Percentiles rank a stretch among this genome's conserved stretches.
Conservation (phyloP, 257 asterid species). For the Euphrasia confusa region DNA sequence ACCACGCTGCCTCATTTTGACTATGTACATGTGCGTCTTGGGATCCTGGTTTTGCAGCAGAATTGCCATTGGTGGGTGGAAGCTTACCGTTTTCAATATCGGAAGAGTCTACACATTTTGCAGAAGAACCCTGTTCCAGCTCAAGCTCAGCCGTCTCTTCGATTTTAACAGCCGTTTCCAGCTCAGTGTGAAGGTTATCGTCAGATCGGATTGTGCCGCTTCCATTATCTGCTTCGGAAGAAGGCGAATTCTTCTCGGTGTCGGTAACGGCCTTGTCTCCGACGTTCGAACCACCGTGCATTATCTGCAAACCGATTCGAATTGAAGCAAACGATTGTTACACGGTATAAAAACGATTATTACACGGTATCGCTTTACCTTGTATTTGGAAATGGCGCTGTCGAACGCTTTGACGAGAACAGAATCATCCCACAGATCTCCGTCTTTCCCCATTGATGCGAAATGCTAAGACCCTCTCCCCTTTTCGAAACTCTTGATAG, state of each 20-base stretch:
- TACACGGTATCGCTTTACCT: constrained; percentile 42
- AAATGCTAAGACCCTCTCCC: constrained; percentile 16
- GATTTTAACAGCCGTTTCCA: constrained; percentile 22
- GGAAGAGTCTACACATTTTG: constrained; percentile 22
- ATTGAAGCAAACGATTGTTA: constrained; percentile 14
- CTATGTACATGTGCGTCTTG: constrained; percentile 22
- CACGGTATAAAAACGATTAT: neutral
- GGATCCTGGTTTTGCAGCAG: constrained; percentile 27
- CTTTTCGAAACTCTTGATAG: neutral
- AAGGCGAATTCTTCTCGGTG: constrained; percentile 23
- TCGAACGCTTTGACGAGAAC: constrained; percentile 67
- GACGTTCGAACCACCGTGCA: constrained; percentile 35
- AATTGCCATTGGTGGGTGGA: constrained; percentile 15
- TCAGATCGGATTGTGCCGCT: constrained; percentile 23
- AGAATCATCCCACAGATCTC: constrained; percentile 77
- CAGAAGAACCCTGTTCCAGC: constrained; percentile 5
- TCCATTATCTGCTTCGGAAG: constrained; percentile 25
- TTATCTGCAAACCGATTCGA: constrained; percentile 32
- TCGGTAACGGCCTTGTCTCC: constrained; percentile 21
- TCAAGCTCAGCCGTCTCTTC: constrained; percentile 25
- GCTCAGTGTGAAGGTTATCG: constrained; percentile 14
- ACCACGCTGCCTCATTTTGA: constrained; percentile 31
- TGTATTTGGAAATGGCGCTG: constrained; percentile 50
- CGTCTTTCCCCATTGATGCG: constrained; percentile 40
- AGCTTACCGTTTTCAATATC: constrained; percentile 21